These are phyloP conservation scores for Delphinella strobiligena DNA, from an alignment of 2,329 filamentous ascomycete genomes.

Conservation along the genomic window DNA sequence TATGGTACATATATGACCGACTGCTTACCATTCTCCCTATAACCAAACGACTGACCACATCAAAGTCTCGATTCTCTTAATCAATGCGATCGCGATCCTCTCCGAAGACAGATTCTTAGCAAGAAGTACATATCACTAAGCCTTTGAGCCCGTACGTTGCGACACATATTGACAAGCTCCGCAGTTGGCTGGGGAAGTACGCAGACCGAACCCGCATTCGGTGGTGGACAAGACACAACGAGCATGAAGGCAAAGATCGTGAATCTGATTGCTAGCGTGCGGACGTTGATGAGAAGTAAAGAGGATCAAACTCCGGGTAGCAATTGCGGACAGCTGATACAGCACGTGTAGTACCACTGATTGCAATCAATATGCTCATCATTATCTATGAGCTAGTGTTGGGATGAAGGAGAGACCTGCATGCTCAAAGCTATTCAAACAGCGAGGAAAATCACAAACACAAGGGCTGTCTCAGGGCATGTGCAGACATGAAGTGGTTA, in stretches of 20 bases:
- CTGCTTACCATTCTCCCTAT: conserved; percentile 10
- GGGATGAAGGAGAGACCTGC: too few relatives aligned
- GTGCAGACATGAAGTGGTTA: too few relatives aligned
- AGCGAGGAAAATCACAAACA: too few relatives aligned
- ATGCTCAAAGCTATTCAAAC: too few relatives aligned
- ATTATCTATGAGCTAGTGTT: conserved; percentile 73
- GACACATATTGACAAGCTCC: conserved; percentile 9
- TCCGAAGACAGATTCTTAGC: conserved; percentile 91
- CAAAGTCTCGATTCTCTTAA: conserved; percentile 68
- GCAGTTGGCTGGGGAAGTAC: conserved; percentile 66
- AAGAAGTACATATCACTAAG: conserved; percentile 43
- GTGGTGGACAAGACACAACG: conserved; percentile 54
- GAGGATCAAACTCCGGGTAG: conserved; percentile 3
- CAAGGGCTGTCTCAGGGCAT: too few relatives aligned
- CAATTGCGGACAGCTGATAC: conserved; percentile 8
- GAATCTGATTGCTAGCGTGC: conserved; percentile 78
- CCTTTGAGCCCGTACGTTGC: background rate
- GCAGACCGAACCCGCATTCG: conserved; percentile 65
- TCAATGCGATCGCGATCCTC: conserved; percentile 87
- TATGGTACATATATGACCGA: conserved; percentile 44
- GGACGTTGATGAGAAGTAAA: conserved; percentile 82
- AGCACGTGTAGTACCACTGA: conserved; percentile 58
- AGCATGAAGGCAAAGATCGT: conserved; percentile 80
- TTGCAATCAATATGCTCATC: conserved; percentile 69
- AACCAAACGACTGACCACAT: conserved; percentile 11